Conservation (phyloP, 2,329 filamentous ascomycete species). For the Diaporthe capsici region DNA sequence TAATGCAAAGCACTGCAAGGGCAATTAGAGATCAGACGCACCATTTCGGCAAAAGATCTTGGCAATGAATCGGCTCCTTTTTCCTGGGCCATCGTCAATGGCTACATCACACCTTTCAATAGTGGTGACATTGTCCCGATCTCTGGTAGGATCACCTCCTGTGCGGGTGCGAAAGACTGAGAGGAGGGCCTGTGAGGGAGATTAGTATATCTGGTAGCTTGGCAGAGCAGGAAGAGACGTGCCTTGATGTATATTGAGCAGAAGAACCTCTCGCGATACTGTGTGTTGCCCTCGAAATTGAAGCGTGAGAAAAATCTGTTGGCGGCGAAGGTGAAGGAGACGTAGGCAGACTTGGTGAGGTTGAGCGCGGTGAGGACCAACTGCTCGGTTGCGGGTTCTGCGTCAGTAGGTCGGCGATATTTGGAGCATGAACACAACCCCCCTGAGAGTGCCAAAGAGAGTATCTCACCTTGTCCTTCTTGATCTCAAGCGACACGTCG, state of each 20-base stretch:
- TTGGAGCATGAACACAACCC: constrained; percentile 36
- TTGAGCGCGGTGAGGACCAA: constrained; percentile 83
- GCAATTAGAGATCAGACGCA: constrained; percentile 46
- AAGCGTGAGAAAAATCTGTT: constrained; percentile 81
- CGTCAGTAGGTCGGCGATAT: constrained; percentile 2
- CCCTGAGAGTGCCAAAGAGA: constrained; percentile 37
- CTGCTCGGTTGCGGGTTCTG: constrained; percentile 55
- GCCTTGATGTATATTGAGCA: constrained; percentile 83
- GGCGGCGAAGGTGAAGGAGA: constrained; percentile 77
- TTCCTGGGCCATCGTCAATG: constrained; percentile 78
- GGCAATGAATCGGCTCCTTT: constrained; percentile 81
- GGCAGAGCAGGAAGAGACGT: constrained; percentile 24
- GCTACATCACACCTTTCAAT: constrained; percentile 82
- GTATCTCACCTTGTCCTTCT: constrained; percentile 71
- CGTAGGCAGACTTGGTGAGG: constrained; percentile 84
- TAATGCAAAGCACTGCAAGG: not conserved
- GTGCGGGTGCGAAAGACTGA: constrained; percentile 80
- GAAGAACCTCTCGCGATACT: constrained; percentile 74
- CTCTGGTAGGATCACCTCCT: constrained; percentile 68
- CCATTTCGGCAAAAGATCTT: constrained; percentile 82
- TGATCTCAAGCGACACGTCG: constrained; percentile 81
- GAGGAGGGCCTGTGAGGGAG: constrained; percentile 69
- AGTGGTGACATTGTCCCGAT: constrained; percentile 75
- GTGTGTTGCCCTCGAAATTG: constrained; percentile 69
- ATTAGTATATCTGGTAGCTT: constrained; percentile 18